Conservation (phyloP, 495 filamentous ascomycete genomes). For the Terfezia claveryi region DNA sequence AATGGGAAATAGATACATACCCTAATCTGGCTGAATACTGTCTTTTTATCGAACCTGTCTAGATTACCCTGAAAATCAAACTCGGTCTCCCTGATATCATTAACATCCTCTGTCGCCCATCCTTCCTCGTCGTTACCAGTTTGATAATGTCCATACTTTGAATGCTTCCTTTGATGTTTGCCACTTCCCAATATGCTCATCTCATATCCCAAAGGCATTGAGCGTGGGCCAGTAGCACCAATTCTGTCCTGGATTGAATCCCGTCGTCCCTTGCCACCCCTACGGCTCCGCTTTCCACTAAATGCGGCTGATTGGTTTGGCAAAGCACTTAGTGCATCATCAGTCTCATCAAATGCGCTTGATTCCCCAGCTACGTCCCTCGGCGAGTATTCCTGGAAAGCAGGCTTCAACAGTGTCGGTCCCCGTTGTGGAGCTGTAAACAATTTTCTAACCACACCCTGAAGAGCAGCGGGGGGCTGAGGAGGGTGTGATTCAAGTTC, state of each 20-base stretch:
- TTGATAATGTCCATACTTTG: not conserved
- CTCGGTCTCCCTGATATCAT: constrained; percentile 86
- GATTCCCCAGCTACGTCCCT: constrained; percentile 10
- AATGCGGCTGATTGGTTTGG: not conserved
- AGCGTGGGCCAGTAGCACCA: constrained; percentile 36
- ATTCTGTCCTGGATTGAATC: constrained; percentile 31
- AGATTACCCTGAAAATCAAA: constrained; percentile 80
- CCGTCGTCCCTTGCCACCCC: constrained; percentile 16
- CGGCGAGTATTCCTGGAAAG: not conserved
- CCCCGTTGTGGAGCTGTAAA: not conserved
- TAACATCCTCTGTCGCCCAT: constrained; percentile 92
- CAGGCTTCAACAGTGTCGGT: not conserved
- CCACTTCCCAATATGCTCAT: constrained; percentile 34
- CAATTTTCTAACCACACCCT: not conserved
- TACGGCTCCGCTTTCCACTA: constrained; percentile 20
- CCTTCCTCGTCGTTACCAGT: constrained; percentile 44
- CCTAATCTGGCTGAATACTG: constrained; percentile 69
- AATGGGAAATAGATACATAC: constrained; percentile 8
- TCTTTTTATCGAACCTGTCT: constrained; percentile 81
- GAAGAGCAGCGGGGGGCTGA: not conserved
- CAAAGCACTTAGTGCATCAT: constrained; percentile 8
- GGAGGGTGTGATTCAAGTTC: not conserved
- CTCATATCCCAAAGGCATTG: constrained; percentile 46
- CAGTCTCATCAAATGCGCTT: constrained; percentile 17
- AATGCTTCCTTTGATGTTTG: constrained; percentile 30